Base-by-base conservation (phyloP, 2,329 filamentous ascomycete species). In the Kalmusia sp. region DNA sequence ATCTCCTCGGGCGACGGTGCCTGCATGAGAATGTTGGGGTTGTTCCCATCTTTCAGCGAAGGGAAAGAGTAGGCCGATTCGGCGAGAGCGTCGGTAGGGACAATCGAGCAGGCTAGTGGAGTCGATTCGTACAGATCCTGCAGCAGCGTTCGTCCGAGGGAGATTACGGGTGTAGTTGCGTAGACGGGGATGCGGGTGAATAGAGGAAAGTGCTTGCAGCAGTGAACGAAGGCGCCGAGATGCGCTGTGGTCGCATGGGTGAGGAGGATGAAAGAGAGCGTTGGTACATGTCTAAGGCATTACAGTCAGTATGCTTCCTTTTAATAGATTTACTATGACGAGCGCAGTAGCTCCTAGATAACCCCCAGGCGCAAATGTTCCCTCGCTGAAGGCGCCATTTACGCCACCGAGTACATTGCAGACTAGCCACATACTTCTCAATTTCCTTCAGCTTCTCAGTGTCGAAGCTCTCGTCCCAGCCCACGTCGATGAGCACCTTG, bases 151-250 rank as follows among this genome's bases (percentile, higher is more conserved):
- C 93, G 89, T 17, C 95, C 95, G 39, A 99, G 87, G 35, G 95
- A 90, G 68, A 97, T 93, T 64, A 99, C 92, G 8, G 95, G 95
- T 33, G 88, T 87, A 4, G 95, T 99, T 51, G 95, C 95, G 77
- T 97, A 99, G 53, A 96, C 87, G 34, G 95, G 95, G 56, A 99
- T 92, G 69, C 92, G 88, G 8, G 88, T 89, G 77, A 99, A 99
- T 40, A 91, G 82, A 39, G 95, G 92, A 58, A 98, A 90, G 74
- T 97, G 89, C 76, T 96, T 96, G 87, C 95, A 98, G 80, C 93
- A 97, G 75, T 98, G 93, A 37, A 91, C 93, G 73, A 91, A 97
- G 54, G 95, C 95, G 62, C 91, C 93, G 51, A 99, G 84, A 77
- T 99, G 95, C 46, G 91, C 87, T 46, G 91, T 85, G 0, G 93